These are phyloP conservation scores for Solidago caesia DNA, from an alignment of 129 eudicot species.

Conservation along the genomic window DNA sequence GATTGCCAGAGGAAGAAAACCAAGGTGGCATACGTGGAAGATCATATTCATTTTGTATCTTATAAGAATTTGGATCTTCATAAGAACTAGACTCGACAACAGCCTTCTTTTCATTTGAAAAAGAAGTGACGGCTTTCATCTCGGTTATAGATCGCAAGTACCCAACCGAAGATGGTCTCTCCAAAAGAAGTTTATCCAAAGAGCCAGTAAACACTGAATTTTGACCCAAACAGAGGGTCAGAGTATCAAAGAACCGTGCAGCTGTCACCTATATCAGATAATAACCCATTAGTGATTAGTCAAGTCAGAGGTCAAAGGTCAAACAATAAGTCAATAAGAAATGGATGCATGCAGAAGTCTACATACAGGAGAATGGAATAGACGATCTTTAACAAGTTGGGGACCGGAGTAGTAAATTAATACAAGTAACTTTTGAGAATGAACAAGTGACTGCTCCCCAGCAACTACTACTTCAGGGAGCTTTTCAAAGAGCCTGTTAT, in stretches of 20 bases:
- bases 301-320: constrained; percentile 12
- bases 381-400: constrained; percentile 64
- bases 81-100: constrained; percentile 24
- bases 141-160: constrained; percentile 88
- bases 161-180: constrained; percentile 61
- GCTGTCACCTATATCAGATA: constrained; percentile 59
- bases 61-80: constrained; percentile 33
- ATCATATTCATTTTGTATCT: constrained; percentile 47
- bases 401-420: constrained; percentile 85
- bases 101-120: constrained; percentile 24
- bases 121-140: constrained; percentile 47
- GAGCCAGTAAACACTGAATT: constrained; percentile 80
- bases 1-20: constrained; percentile 67
- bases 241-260: constrained; percentile 80
- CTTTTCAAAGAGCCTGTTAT: constrained; percentile 71
- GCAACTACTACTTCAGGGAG: constrained; percentile 81
- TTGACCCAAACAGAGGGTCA: constrained; percentile 75
- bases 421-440: constrained; percentile 72
- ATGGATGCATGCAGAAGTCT: constrained; percentile 16
- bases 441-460: constrained; percentile 71
- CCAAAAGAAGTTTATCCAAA: constrained; percentile 62
- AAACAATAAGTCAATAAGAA: constrained; percentile 14
- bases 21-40: constrained; percentile 97
- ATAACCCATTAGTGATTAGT: constrained; percentile 2
- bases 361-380: constrained; percentile 85